Base-by-base conservation (phyloP, 78 protist genomes). In the Dictyostelium capitatum region DNA sequence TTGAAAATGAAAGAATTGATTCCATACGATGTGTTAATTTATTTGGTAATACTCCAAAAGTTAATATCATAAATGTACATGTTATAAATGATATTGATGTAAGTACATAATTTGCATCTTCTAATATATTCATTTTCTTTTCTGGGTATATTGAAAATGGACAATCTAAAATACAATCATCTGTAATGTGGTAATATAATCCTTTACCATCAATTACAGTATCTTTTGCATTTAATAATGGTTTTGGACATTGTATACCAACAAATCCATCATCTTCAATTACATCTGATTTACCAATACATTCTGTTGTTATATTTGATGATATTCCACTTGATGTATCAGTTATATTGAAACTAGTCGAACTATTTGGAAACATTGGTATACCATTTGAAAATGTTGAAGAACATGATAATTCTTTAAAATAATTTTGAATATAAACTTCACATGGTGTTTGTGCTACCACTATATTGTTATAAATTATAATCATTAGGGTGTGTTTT, bases 31-130 rank as follows among this genome's bases (percentile, higher is more conserved):
- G 50, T 11, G 92, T 50, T 14, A 77, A 50, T 30, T 48, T 30
- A 6, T 59, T 87, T 15, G 92, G 77, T 30, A 87, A 20, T 9
- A 87, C 50, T 6, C 84, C 82, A 77, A 28, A 77, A 17, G 79
- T 72, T 25, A 83, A 43, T 32, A 83, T 56, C 70, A 83, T 51
- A 20, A 62, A 64, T 4, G 65, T 4, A 48, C 46, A 54, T 10
- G 64, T 54, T 15, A 83, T 9, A 37, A 83, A 83, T 53, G 80
- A 70, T 30, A 65, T 65, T 28, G 11, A 7, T 30, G 73, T 65
- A 28, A 48, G 30, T 41, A 15, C n/a, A 14, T 25, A 82, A 57
- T 79, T 37, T 6, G 50, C 5, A 57, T 0, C n/a, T 57, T 57
- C 14, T 59, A 57, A 56, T n/a, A 20, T 59, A 19, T 30, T 9